These are phyloP conservation scores for Anethum foeniculum DNA, from an alignment of 140 eudicot genomes.

Conservation along the genomic window DNA sequence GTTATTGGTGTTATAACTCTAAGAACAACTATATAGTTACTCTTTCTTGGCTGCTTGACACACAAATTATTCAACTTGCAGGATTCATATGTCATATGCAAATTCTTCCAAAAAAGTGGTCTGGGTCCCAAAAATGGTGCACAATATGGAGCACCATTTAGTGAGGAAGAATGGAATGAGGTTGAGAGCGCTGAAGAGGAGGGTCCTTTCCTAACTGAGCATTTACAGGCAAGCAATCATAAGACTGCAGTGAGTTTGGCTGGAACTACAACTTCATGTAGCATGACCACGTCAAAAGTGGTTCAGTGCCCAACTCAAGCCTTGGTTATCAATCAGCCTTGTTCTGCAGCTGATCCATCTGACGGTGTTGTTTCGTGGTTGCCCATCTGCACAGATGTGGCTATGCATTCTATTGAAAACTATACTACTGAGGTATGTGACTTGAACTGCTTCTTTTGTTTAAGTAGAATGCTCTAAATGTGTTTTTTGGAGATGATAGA, in stretches of 20 bases:
- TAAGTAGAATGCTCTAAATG: not conserved
- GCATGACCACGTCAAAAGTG: not conserved
- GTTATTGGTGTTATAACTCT: not conserved
- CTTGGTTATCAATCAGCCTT: not conserved
- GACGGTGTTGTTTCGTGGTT: conserved; percentile 18
- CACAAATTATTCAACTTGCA: conserved; percentile 14
- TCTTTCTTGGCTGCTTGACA: not conserved
- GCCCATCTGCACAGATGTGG: conserved; percentile 20
- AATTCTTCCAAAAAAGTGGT: conserved; percentile 63
- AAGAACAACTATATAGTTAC: not conserved
- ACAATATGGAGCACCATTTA: conserved; percentile 74
- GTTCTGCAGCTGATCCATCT: not conserved
- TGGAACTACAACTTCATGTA: not conserved
- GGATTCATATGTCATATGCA: conserved; percentile 61
- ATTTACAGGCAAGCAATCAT: not conserved
- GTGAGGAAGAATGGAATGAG: conserved; percentile 64
- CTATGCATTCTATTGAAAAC: conserved; percentile 9
- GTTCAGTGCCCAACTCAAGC: not conserved
- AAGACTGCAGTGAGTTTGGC: not conserved
- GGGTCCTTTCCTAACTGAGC: conserved; percentile 10
- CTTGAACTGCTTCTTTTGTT: not conserved
- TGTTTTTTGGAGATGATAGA: not conserved
- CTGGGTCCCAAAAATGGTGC: conserved; percentile 72
- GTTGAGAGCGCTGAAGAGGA: conserved; percentile 21
- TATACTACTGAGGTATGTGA: conserved; percentile 27